Base-by-base conservation (phyloP, 2,329 filamentous ascomycete species). In the Akanthomyces dipterigenus region DNA sequence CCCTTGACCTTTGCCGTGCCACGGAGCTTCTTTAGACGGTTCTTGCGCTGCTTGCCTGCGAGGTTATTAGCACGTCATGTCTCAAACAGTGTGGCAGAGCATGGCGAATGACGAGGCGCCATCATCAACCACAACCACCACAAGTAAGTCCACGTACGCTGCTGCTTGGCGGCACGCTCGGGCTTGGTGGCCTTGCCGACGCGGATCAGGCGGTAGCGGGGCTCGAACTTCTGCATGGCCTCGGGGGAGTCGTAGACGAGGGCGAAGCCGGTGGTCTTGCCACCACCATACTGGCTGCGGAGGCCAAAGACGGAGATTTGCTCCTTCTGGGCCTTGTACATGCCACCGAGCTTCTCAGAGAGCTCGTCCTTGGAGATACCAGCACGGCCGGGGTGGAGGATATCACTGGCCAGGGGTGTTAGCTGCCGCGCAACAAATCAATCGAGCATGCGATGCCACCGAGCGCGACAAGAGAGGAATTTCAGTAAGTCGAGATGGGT, bases 141-240 rank as follows among this genome's bases (percentile, higher is more conserved):
- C 8, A 38, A 14, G 2, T 5, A 18, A 24, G 8, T 22, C 1
- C 71, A 96, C 93, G 77, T 93, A 97, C 95, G 93, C 83, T 99
- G 95, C 84, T 99, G 95, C 88, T 95, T 90, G 84, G 88, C 91
- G 74, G 95, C 87, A 85, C 93, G 93, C 90, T 99, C 95, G 79
- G 91, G 85, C 91, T 98, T 98, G 79, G 80, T 85, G 75, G 91
- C 93, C 72, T 91, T 84, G 77, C 93, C 95, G 77, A 96, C 91
- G 72, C 95, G 88, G 79, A 99, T 87, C 72, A 97, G 88, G 81
- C 95, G 89, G 89, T 97, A 97, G 82, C 89, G 89, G 74, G 95
- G 95, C 88, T 99, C 95, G 81, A 98, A 99, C 84, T 98, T 98
- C 91, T 97, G 97, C 88, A 99, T 88, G 74, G 93, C 91, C 86